A percentile compares a stretch with the other conserved stretches of the same genome.
These are phyloP conservation scores for Phytophthora melonis DNA, from an alignment of 352 stramenopile species.

Conservation along the genomic window DNA sequence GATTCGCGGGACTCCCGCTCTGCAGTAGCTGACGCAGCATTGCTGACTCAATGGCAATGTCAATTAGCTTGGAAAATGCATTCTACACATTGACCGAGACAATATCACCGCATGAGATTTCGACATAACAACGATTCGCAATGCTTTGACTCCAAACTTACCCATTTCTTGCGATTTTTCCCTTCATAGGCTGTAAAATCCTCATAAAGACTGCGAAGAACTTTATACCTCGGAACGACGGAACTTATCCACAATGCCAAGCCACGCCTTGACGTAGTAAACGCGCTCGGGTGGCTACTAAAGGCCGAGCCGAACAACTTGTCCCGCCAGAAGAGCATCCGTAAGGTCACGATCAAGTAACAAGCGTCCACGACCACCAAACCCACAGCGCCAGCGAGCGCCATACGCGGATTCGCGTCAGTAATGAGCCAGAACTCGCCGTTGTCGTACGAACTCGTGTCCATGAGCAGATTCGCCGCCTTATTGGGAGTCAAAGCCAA, in stretches of 20 bases:
- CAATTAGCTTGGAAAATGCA: conserved; percentile 26
- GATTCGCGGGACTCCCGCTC: conserved; percentile 22
- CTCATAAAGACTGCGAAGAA: background rate
- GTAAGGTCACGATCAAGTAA: conserved; percentile 25
- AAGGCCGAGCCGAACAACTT: conserved; percentile 6
- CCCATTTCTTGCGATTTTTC: conserved; percentile 37
- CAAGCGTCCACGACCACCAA: conserved; percentile 19
- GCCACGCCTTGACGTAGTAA: background rate
- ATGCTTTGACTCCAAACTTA: conserved; percentile 1
- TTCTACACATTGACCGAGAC: conserved; percentile 23
- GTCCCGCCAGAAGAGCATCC: conserved; percentile 32
- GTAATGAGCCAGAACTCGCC: conserved; percentile 33
- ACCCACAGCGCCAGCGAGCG: conserved; percentile 1
- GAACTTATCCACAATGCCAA: background rate
- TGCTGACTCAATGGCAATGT: conserved; percentile 22
- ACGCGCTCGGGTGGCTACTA: background rate
- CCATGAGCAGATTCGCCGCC: conserved; percentile 38
- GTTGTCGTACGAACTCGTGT: conserved; percentile 34
- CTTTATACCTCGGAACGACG: conserved; percentile 4
- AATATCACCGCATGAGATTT: background rate
- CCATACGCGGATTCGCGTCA: conserved; percentile 16
- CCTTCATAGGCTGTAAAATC: conserved; percentile 33
- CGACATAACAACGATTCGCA: background rate
- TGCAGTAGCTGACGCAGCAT: conserved; percentile 39
- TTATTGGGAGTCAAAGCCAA: conserved; percentile 25